Conservation (phyloP, 805 yeast genomes). For the Ogataea salicorniae region DNA sequence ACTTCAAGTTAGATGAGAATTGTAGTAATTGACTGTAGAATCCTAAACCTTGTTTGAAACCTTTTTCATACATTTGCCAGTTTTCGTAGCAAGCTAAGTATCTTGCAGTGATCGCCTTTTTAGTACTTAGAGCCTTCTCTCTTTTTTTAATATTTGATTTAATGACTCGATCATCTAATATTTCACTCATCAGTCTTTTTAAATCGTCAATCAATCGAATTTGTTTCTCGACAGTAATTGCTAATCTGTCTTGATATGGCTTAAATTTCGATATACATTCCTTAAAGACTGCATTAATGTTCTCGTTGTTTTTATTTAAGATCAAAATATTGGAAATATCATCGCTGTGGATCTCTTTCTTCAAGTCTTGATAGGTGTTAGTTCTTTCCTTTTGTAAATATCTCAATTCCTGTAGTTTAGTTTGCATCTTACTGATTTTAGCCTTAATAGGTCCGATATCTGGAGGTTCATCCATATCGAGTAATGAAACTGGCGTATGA, state of each 20-base stretch:
- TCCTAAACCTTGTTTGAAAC: constrained; percentile 53
- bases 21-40: constrained; percentile 54
- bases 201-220: constrained; percentile 38
- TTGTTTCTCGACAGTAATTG: constrained; percentile 65
- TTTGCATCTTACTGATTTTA: constrained; percentile 47
- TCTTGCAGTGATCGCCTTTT: constrained; percentile 34
- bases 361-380: constrained; percentile 57
- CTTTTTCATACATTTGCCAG: constrained; percentile 57
- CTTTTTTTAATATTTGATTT: constrained; percentile 40
- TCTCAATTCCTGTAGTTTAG: constrained; percentile 55
- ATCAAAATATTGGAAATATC: constrained; percentile 78
- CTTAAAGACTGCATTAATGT: constrained; percentile 47
- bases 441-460: constrained; percentile 27
- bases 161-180: constrained; percentile 42
- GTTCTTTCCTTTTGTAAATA: constrained; percentile 60
- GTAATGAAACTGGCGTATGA: constrained; percentile 35
- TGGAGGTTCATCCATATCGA: constrained; percentile 62
- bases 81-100: constrained; percentile 45
- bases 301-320: constrained; percentile 45
- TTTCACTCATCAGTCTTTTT: constrained; percentile 39
- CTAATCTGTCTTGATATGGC: constrained; percentile 61
- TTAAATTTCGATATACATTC: constrained; percentile 74
- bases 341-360: constrained; percentile 67
- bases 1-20: constrained; percentile 28
- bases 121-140: constrained; percentile 35